These are phyloP conservation scores for Clonostachys rosea DNA, from an alignment of 2,329 filamentous ascomycete species.

Conservation along the genomic window DNA sequence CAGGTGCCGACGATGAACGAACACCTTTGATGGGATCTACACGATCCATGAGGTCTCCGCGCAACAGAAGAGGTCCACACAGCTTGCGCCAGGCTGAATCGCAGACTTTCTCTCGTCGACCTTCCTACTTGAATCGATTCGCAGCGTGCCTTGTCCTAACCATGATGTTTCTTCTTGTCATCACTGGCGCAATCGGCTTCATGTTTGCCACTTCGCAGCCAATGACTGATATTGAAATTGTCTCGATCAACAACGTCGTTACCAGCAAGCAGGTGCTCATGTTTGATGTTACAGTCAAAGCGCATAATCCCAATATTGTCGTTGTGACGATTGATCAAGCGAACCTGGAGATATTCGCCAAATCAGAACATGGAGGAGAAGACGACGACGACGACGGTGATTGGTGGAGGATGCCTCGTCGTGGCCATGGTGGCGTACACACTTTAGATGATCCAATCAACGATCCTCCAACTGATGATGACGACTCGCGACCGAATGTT, in stretches of 20 bases:
- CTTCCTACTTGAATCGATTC: constrained; percentile 65
- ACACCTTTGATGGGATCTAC: constrained; percentile 66
- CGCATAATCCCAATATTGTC: constrained; percentile 90
- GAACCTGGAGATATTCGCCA: constrained; percentile 91
- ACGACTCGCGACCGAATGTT: constrained; percentile 68
- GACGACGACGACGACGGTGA: constrained; percentile 36
- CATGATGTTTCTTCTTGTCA: constrained; percentile 73
- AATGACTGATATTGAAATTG: constrained; percentile 71
- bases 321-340: constrained; percentile 81
- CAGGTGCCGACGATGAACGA: constrained; percentile 79
- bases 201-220: constrained; percentile 90
- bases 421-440: constrained; percentile 16
- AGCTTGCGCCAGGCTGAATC: constrained; percentile 70
- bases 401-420: constrained; percentile 43
- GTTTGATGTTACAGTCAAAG: constrained; percentile 83
- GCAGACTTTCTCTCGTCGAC: constrained; percentile 59
- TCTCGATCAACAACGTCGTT: constrained; percentile 82
- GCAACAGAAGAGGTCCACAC: constrained; percentile 48
- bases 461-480: constrained; percentile 46
- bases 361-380: constrained; percentile 81
- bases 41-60: constrained; percentile 35
- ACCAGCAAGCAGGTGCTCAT: constrained; percentile 94
- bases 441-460: constrained; percentile 23
- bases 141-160: constrained; percentile 86
- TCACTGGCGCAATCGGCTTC: constrained; percentile 83